These are phyloP conservation scores for Prosopis cineraria DNA, from an alignment of 306 rosid genomes.

Conservation along the genomic window DNA sequence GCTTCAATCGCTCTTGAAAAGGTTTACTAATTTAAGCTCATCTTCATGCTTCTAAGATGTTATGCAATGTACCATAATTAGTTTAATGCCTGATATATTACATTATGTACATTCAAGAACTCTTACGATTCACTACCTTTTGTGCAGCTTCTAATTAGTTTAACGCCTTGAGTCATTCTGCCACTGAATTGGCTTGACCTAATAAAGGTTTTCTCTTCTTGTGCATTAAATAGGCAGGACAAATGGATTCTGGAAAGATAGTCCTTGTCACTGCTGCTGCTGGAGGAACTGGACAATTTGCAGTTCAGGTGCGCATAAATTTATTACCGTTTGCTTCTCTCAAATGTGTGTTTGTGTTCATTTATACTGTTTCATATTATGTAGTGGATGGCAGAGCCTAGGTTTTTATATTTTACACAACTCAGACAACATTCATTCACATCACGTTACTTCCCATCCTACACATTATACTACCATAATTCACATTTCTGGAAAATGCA, in stretches of 20 bases:
- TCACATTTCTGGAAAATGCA: not conserved
- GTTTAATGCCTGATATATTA: constrained; percentile 4
- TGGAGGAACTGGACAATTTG: constrained; percentile 99
- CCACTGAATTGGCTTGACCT: constrained; percentile 27
- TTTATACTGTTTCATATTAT: constrained; percentile 21
- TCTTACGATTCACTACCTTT: constrained; percentile 18
- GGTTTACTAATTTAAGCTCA: constrained; percentile 46
- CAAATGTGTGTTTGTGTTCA: not conserved
- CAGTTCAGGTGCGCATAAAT: constrained; percentile 77
- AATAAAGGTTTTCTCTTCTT: constrained; percentile 29
- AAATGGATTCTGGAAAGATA: constrained; percentile 82
- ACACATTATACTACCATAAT: not conserved
- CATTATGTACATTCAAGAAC: not conserved
- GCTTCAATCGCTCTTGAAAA: constrained; percentile 93
- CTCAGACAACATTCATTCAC: not conserved
- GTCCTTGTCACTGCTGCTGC: constrained; percentile 99
- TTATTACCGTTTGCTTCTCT: constrained; percentile 28
- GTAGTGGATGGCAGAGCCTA: not conserved
- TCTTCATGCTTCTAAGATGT: constrained; percentile 21
- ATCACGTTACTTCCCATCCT: constrained; percentile 6
- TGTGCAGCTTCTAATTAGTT: constrained; percentile 20
- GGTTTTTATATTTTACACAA: not conserved
- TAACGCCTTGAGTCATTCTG: not conserved
- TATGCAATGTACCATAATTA: not conserved
- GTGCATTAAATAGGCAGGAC: constrained; percentile 64